A percentile compares a stretch with the other conserved stretches of the same genome.
These are phyloP conservation scores for Glaciozyma martinii DNA, from an alignment of 768 basidiomycete species.

Conservation along the genomic window DNA sequence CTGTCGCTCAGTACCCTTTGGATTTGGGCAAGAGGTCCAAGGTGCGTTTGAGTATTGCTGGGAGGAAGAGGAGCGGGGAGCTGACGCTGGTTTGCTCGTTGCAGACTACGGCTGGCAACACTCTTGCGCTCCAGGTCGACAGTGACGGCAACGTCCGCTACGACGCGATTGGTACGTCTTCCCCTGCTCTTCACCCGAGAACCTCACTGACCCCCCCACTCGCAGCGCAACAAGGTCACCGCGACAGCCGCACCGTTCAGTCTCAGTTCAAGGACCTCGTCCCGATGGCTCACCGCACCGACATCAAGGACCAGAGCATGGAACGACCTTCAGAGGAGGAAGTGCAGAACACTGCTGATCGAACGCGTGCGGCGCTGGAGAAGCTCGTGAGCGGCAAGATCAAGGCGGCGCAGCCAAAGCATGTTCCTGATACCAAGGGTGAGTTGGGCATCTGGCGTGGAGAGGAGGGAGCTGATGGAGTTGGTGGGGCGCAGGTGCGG, in stretches of 20 bases:
- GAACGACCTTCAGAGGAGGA: constrained; percentile 92
- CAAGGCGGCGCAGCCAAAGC: constrained; percentile 95
- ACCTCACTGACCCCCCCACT: background rate
- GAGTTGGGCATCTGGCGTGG: background rate
- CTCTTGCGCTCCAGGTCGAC: constrained; percentile 92
- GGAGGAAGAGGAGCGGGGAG: background rate
- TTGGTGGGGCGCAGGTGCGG: constrained; percentile 40
- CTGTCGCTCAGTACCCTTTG: constrained; percentile 91
- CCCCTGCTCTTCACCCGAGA: background rate
- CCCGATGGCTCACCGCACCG: constrained; percentile 78
- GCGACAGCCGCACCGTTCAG: constrained; percentile 73
- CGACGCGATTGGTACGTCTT: constrained; percentile 60
- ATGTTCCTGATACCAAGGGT: constrained; percentile 69
- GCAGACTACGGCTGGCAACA: constrained; percentile 83
- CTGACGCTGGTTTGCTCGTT: background rate
- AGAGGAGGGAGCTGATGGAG: background rate
- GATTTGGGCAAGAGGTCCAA: constrained; percentile 95
- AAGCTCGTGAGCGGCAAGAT: constrained; percentile 91
- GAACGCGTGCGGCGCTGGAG: constrained; percentile 82
- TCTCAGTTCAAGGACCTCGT: constrained; percentile 98
- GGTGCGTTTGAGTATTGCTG: constrained; percentile 28
- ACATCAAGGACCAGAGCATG: constrained; percentile 73
- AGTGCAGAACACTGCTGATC: constrained; percentile 79
- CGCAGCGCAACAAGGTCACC: constrained; percentile 78
- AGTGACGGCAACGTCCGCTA: constrained; percentile 93